Conservation (phyloP, 2,329 filamentous ascomycete species). For the Fusarium odoratissimum region DNA sequence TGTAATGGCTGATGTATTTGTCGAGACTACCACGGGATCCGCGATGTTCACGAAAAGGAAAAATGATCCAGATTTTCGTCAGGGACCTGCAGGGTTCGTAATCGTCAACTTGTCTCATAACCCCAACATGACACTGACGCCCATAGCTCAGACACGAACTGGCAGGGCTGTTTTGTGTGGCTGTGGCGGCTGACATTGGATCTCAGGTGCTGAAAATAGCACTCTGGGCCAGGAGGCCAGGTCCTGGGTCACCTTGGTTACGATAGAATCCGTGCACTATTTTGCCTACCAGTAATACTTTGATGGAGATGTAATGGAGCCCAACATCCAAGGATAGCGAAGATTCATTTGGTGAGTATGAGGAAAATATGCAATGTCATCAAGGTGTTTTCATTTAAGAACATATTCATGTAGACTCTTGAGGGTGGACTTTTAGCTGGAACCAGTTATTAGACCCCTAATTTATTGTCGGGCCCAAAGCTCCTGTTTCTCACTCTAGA, state of each 20-base stretch:
- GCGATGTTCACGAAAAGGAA: not conserved
- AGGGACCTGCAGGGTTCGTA: constrained; percentile 22
- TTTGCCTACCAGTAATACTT: not conserved
- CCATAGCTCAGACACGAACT: not conserved
- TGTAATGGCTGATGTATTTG: not conserved
- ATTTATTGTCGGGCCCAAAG: constrained; percentile 1
- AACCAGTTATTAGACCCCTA: not conserved
- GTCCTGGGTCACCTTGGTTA: not conserved
- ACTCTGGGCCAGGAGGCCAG: not conserved
- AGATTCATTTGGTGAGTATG: not conserved
- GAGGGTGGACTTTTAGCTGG: not conserved
- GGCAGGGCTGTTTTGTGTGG: constrained; percentile 29
- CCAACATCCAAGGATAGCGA: not conserved
- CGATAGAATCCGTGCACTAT: not conserved
- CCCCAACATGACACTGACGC: constrained; percentile 10
- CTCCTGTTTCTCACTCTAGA: not conserved
- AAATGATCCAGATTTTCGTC: constrained; percentile 1
- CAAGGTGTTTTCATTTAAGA: not conserved
- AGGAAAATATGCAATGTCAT: not conserved
- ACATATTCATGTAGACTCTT: not conserved
- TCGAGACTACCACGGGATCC: not conserved
- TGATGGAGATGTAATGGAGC: not conserved
- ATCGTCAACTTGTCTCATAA: constrained; percentile 23
- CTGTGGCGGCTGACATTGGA: constrained; percentile 41
- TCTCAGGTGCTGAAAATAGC: constrained; percentile 41